Evolutionary conservation across 2,329 filamentous ascomycete genomes (phyloP), one percentile per base, ranked within the genome.

Genomic region (Diaporthe citrichinensis): DNA sequence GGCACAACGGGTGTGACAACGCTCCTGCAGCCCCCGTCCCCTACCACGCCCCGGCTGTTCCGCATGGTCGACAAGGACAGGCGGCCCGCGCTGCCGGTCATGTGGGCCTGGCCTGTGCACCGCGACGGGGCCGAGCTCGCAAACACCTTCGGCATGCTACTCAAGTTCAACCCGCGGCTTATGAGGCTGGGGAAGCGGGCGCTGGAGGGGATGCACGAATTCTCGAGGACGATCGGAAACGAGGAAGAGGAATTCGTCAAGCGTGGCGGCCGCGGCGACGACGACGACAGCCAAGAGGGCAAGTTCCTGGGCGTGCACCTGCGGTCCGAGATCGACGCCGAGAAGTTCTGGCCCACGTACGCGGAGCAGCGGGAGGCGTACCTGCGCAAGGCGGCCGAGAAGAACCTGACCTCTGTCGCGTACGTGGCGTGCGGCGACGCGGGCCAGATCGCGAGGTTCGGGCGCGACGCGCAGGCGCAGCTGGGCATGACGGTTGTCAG

Each of bases 81-180:
- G 85, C 34, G 65, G 34, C 65, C 65, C 5, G 49, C n/a, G 9
- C 49, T 69, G 8, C 49, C 65, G 8, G 85, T 86, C 6, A 83
- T 86, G 55, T 86, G 83, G 81, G 86, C 88, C 74, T 88, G 84
- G 84, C 86, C 85, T 23, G 83, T 85, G 23, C 86, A 84, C 74
- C 84, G 84, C n/a, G 87, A 89, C 77, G 86, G 87, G 0, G 85
- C 87, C 10, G 87, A 87, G 76, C 85, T 89, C 69, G 84, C 83
- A 15, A 83, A 85, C 44, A 86, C 85, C 0, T 88, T 87, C 58
- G 85, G 86, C 0, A 80, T 82, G 17, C 78, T 87, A 15, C 81
- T 87, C 25, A 81, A 80, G 62, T 84, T 88, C 78, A 84, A 86
- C 58, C 80, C 81, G 39, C 84, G 87, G 76, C 82, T 88, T 15